Base-by-base conservation (phyloP, 345 rosid species). In the Balakata baccata region DNA sequence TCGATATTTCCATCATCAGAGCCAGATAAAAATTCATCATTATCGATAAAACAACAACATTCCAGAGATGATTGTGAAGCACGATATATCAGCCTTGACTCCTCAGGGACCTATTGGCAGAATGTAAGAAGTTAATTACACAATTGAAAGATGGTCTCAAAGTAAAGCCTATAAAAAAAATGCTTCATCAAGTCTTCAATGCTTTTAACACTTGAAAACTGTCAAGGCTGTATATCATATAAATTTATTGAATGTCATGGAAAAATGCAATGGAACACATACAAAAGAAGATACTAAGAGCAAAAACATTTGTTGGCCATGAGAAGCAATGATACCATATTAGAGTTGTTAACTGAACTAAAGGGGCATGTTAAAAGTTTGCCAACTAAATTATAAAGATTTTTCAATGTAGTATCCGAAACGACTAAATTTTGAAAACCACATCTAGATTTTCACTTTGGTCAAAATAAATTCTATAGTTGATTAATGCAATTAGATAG, bases 1-100 rank as follows among this genome's bases (percentile, higher is more conserved):
- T 87, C 90, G 80, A 93, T 65, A 78, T 88, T 88, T 81, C 99
- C 98, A 79, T 93, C 89, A 85, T 96, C 99, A 2, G 97, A 93
- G 78, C 99, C 98, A 78, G 97, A 86, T 71, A 96, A 79, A 81
- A 89, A 96, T 73, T 96, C 95, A 69, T 84, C 86, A 46, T 91
- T 90, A 80, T 86, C 84, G 79, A 96, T 81, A 79, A 96, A 89
- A 83, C 97, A 86, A 73, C 98, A 88, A 79, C 98, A 89, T 82
- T 96, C 99, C 76, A 96, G 85, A 80, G 95, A 88, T 2, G 95
- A 85, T 6, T 87, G 82, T 69, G 95, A 87, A 77, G 99, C 88
- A 75, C 97, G 93, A 72, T 84, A 96, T 25, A 93, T 79, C 80
- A 82, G 75, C 69, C 97, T 89, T 7, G 88, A 81, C 68, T 74